Conservation (phyloP, 495 filamentous ascomycete species). For the Talaromyces liani region DNA sequence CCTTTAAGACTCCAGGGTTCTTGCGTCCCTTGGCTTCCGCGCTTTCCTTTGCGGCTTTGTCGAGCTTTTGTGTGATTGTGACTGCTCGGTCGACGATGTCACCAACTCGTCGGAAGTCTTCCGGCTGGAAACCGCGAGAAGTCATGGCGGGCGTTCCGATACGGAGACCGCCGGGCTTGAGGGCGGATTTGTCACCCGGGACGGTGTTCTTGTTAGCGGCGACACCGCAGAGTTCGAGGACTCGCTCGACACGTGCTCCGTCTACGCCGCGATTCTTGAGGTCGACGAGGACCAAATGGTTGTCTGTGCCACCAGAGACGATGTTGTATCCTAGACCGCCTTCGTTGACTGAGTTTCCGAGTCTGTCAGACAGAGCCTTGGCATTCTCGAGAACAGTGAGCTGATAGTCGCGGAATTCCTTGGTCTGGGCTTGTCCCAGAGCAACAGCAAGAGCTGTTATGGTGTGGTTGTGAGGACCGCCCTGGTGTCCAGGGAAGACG, state of each 20-base stretch:
- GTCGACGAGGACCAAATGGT: conserved; percentile 96
- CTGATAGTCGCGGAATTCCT: conserved; percentile 96
- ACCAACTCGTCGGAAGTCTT: conserved; percentile 88
- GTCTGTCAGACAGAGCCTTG: conserved; percentile 67
- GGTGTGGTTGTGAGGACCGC: conserved; percentile 99
- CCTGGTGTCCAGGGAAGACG: conserved; percentile 99
- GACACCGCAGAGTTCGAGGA: conserved; percentile 96
- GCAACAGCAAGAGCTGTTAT: conserved; percentile 97
- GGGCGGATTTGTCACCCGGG: conserved; percentile 94
- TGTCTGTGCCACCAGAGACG: conserved; percentile 94
- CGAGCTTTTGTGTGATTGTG: conserved; percentile 55
- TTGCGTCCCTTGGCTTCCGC: conserved; percentile 69
- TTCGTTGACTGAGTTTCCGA: conserved; percentile 55
- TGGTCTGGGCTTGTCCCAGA: conserved; percentile 85
- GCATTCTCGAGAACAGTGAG: conserved; percentile 87
- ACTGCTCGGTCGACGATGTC: conserved; percentile 80
- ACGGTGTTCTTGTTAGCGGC: conserved; percentile 99
- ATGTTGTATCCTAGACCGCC: conserved; percentile 73
- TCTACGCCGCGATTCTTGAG: conserved; percentile 73
- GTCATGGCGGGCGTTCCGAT: conserved; percentile 98
- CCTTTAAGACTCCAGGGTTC: conserved; percentile 71
- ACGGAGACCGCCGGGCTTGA: conserved; percentile 90
- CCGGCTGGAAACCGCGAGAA: conserved; percentile 83
- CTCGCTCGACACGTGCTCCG: conserved; percentile 91
- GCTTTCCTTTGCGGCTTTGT: conserved; percentile 71